A percentile compares a stretch with the other conserved stretches of the same genome.
These are phyloP conservation scores for Mucor racemosus DNA, from an alignment of 371 early-diverging fungal species.

Conservation along the genomic window DNA sequence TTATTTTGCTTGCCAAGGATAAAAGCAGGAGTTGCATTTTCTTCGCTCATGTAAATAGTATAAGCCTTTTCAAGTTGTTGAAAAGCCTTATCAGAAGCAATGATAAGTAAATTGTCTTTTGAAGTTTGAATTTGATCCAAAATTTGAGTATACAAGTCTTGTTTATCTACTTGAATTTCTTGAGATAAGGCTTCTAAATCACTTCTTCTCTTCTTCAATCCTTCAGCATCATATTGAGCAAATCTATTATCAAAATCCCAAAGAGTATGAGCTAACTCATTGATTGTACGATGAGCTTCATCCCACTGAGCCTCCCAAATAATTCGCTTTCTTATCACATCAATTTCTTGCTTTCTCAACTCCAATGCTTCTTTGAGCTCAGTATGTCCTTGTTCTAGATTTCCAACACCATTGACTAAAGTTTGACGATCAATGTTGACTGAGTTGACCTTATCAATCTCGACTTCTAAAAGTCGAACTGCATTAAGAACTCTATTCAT, in stretches of 20 bases:
- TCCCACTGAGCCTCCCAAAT: constrained; percentile 31
- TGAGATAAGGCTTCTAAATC: background rate
- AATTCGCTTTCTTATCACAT: constrained; percentile 21
- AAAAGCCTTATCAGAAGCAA: constrained; percentile 21
- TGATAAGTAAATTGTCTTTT: background rate
- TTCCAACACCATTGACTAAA: constrained; percentile 38
- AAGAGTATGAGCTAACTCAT: constrained; percentile 27
- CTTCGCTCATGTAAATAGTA: background rate
- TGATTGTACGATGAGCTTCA: constrained; percentile 18
- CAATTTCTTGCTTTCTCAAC: constrained; percentile 28
- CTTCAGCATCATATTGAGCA: constrained; percentile 39
- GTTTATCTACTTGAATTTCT: background rate
- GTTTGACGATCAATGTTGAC: constrained; percentile 42
- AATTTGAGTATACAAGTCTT: constrained; percentile 5
- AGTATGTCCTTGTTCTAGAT: constrained; percentile 29
- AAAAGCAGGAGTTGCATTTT: constrained; percentile 6
- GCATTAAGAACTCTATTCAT: constrained; percentile 28
- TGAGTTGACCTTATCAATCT: constrained; percentile 45
- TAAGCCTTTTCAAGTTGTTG: constrained; percentile 22
- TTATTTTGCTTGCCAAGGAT: constrained; percentile 16
- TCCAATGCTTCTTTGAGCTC: constrained; percentile 25
- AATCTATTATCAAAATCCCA: constrained; percentile 44
- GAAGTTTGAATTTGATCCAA: background rate
- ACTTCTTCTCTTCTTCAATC: constrained; percentile 18
- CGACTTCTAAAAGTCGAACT: constrained; percentile 37